Evolutionary conservation across 2,329 filamentous ascomycete species (phyloP).

Genomic region (Ascochyta viciae-villosae): DNA sequence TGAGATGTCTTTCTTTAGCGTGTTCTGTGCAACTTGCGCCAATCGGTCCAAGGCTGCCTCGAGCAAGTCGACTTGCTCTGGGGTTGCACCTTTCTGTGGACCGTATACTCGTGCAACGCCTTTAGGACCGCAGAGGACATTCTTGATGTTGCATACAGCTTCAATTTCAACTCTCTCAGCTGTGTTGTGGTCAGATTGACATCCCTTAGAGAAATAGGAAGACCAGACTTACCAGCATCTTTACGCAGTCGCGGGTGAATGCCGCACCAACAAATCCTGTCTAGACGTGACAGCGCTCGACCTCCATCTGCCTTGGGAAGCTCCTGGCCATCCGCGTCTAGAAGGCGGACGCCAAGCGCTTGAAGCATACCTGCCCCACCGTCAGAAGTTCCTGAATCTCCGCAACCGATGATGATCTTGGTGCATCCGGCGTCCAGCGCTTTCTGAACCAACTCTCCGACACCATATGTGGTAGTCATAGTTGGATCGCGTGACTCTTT

Average conservation of each 20-base stretch:
- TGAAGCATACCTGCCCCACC: slow-evolving; percentile 63
- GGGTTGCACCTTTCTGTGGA: slow-evolving; percentile 60
- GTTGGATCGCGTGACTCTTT: slow-evolving; percentile 54
- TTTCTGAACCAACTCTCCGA: slow-evolving; percentile 57
- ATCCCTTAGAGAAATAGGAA: not conserved
- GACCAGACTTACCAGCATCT: slow-evolving; percentile 26
- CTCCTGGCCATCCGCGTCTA: slow-evolving; percentile 48
- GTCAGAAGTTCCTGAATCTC: slow-evolving; percentile 63
- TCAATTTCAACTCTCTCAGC: slow-evolving; percentile 52
- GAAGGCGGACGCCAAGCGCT: slow-evolving; percentile 57
- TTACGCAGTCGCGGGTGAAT: slow-evolving; percentile 50
- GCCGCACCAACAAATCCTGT: slow-evolving; percentile 49
- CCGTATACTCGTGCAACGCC: slow-evolving; percentile 61
- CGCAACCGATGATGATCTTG: slow-evolving; percentile 60
- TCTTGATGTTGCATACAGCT: slow-evolving; percentile 61
- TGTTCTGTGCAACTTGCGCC: slow-evolving; percentile 46
- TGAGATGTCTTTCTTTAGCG: slow-evolving; percentile 49
- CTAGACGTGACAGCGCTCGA: slow-evolving; percentile 48
- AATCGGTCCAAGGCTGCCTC: slow-evolving; percentile 54
- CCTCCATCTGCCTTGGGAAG: slow-evolving; percentile 54
- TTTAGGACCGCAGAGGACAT: slow-evolving; percentile 57
- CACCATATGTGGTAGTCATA: slow-evolving; percentile 59
- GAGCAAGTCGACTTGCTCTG: slow-evolving; percentile 53
- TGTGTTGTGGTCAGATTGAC: slow-evolving; percentile 14
- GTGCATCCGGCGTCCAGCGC: slow-evolving; percentile 56